Base-by-base conservation (phyloP, 148 eudicot species). In the Dianthus caryophyllus region DNA sequence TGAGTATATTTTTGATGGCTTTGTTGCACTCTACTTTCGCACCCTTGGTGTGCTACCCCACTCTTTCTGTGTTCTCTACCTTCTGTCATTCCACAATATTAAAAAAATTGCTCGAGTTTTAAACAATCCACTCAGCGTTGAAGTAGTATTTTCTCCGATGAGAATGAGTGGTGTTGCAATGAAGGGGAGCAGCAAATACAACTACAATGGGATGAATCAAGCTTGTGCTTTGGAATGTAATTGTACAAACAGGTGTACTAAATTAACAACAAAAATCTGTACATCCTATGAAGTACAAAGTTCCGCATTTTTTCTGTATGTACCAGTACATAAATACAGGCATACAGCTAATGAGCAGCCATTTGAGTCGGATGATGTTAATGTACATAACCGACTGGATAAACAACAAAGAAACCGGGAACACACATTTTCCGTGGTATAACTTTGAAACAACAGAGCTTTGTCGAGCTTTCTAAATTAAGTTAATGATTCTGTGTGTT, bases 401-500 rank as follows among this genome's bases (percentile, higher is more conserved):
- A 64, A 70, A 47, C 18, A 2, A 38, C 38, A 67, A 44, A 25
- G 43, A 17, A 39, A 76, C 18, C 36, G 20, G 25, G 15, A 30
- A 20, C 46, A 5, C 52, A 24, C 9, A 51, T 14, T 18, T 18
- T 30, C 16, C 38, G 5, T 41, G 2, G n/a, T 52, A 62, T 27
- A n/a, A n/a, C 8, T 10, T 21, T n/a, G 46, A 14, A 54, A 7
- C 18, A 29, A 59, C 14, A 22, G 66, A 49, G 22, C 13, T 9
- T 21, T 43, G 15, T 38, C 59, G 21, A 21, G 22, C 33, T 24
- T 22, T 49, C 48, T 49, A 70, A 66, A 65, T 59, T 49, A 81
- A 77, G 70, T 73, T 52, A n/a, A n/a, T n/a, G 87, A 74, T 74
- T 79, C 84, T 6, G 43, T 69, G 24, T 70, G 77, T 21, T 47